Percentiles rank a stretch among this genome's conserved stretches.
phyloP scores from a whole-genome alignment of 2,329 filamentous ascomycete species.

The Didymosphaeria variabile region DNA sequence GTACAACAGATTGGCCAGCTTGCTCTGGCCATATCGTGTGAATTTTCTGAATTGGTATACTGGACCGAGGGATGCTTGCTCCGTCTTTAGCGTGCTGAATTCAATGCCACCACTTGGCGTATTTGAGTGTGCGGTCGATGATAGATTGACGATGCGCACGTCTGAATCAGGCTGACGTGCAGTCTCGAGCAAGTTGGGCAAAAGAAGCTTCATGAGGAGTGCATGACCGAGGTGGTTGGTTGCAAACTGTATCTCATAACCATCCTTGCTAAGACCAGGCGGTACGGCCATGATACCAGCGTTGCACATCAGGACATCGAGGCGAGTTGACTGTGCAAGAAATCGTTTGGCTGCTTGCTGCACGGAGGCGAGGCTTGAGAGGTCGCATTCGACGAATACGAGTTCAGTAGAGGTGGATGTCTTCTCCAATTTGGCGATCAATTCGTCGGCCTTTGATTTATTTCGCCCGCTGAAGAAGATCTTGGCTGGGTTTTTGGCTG shows the following conservation, averaged over 20 bases:
- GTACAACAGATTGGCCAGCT: constrained; percentile 59
- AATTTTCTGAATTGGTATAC: not conserved
- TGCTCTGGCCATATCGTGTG: constrained; percentile 54
- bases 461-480: constrained; percentile 54
- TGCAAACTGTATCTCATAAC: constrained; percentile 3
- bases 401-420: constrained; percentile 33
- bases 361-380: constrained; percentile 43
- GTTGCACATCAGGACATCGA: constrained; percentile 27
- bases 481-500: constrained; percentile 47
- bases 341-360: not conserved
- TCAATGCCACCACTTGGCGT: constrained; percentile 36
- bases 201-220: not conserved
- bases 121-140: not conserved
- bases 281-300: constrained; percentile 22
- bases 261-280: not conserved
- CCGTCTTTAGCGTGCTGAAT: constrained; percentile 25
- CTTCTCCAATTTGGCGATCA: constrained; percentile 36
- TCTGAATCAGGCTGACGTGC: not conserved
- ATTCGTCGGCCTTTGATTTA: constrained; percentile 4
- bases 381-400: constrained; percentile 36
- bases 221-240: not conserved
- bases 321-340: not conserved
- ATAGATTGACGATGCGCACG: not conserved
- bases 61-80: not conserved
- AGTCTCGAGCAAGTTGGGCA: not conserved